Conservation (phyloP, 352 stramenopile genomes). For the Phytophthora pluvialis region DNA sequence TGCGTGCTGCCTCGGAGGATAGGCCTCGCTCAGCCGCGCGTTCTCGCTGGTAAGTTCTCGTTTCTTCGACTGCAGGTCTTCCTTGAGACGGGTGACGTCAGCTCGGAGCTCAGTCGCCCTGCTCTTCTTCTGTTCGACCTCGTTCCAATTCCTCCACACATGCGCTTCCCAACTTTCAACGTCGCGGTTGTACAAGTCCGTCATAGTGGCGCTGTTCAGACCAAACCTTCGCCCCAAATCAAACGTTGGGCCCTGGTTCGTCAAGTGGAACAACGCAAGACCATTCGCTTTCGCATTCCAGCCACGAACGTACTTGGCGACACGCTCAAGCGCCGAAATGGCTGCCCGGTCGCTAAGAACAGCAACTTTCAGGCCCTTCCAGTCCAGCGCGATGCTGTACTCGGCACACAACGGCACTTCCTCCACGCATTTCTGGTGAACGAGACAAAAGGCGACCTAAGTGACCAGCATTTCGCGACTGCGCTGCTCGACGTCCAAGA, state of each 20-base stretch:
- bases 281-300: constrained; percentile 29
- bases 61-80: neutral
- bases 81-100: constrained; percentile 5
- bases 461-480: constrained; percentile 47
- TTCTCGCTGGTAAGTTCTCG: constrained; percentile 8
- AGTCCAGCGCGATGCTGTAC: constrained; percentile 50
- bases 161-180: constrained; percentile 26
- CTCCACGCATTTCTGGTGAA: constrained; percentile 30
- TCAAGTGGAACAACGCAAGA: constrained; percentile 46
- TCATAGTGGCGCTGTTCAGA: constrained; percentile 8
- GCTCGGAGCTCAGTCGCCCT: constrained; percentile 5
- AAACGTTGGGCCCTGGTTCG: constrained; percentile 37
- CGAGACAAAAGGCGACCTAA: constrained; percentile 51
- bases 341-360: constrained; percentile 39
- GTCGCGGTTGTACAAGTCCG: constrained; percentile 8
- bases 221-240: constrained; percentile 40
- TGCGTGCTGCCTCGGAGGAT: neutral
- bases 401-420: constrained; percentile 22
- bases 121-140: constrained; percentile 30
- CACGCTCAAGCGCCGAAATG: constrained; percentile 35
- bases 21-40: neutral
- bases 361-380: constrained; percentile 38
- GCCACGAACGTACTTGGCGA: constrained; percentile 45
- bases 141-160: constrained; percentile 12
- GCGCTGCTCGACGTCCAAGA: constrained; percentile 40